Evolutionary conservation across 2,329 filamentous ascomycete species (phyloP), one percentile per base, ranked within the genome.

Genomic region (Colletotrichum tofieldiae): DNA sequence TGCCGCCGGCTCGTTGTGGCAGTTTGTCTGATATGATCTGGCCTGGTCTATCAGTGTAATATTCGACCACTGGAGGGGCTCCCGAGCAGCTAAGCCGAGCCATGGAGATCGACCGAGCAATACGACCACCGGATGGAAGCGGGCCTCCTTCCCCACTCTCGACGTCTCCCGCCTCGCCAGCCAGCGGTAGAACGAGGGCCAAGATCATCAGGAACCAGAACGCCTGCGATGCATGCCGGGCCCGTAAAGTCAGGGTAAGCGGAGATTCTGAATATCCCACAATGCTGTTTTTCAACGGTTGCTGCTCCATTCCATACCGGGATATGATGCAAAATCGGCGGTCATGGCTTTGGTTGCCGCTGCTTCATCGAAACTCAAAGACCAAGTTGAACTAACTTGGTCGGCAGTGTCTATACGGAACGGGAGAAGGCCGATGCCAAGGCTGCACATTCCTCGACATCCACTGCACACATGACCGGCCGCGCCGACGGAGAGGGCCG

Each of bases 201-300:
- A 65, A 60, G 45, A 55, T 65, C 41, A 26, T 55, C 39, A 63
- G 65, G n/a, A 78, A 77, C 45, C 75, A 78, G 62, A 78, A 78
- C 32, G 79, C 79, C 8, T 81, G 79, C 59, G 79, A 81, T 65
- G 74, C 70, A 12, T 81, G 79, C 51, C 75, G 79, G 32, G 64
- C 75, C 16, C 72, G 79, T 43, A 79, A 80, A 73, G 75, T 79
- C 52, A 78, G 78, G 76, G 75, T 75, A 54, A 67, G 74, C 54
- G 11, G 9, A 1, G 2, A 52, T 37, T 11, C 35, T 37, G 35
- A 9, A 37, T 37, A 37, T 37, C 35, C 8, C 35, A 37, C 35
- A 11, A 37, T 8, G 11, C 35, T 37, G 35, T 37, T 8, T 37
- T 37, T 12, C 4, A 2, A 7, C 1, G 3, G 7, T 26, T 26